Base-by-base conservation (phyloP, 495 filamentous ascomycete species). In the Cercophora samala region DNA sequence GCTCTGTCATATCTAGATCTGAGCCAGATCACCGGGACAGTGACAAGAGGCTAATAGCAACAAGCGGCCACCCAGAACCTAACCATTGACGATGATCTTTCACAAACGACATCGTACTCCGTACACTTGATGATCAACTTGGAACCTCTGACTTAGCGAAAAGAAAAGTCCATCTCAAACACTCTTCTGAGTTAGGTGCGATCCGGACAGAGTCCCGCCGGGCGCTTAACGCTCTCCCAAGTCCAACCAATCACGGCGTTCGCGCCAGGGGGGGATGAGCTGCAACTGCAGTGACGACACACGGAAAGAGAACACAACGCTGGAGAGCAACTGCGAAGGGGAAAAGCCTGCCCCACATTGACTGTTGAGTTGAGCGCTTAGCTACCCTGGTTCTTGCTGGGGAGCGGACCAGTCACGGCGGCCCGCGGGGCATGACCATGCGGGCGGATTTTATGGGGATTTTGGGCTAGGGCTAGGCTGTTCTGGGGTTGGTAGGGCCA, bases 361-460 rank as follows among this genome's bases (percentile, higher is more conserved):
- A 22, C 11, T 56, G 11, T 23, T 21, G 53, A 23, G 53, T 15
- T 59, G 56, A 64, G 66, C 66, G 66, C 66, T 68, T 68, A 68
- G 55, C 62, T 21, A 56, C 37, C 37, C 37, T 46, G 37, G 37
- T 17, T 0, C 9, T 3, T 9, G 5, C 55, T 42, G 54, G 21
- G n/a, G 29, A 15, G 37, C 29, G 18, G 46, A 60, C 66, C 66
- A 68, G 8, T 68, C 61, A 68, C 61, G 62, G 56, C 26, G 13
- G 29, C n/a, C 37, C 21, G 37, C 22, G 55, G 55, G 8, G 62
- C 66, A 21, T 13, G 56, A 68, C 67, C 67, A 68, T 68, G 67
- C 62, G 58, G 67, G 67, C 67, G 67, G 67, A 68, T 68, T 68
- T 46, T 17, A 46, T 46, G 37, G 37, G 37, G 37, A 46, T 46